phyloP scores from a whole-genome alignment of 75 land plant species.

The Cunninghamia lanceolata region DNA sequence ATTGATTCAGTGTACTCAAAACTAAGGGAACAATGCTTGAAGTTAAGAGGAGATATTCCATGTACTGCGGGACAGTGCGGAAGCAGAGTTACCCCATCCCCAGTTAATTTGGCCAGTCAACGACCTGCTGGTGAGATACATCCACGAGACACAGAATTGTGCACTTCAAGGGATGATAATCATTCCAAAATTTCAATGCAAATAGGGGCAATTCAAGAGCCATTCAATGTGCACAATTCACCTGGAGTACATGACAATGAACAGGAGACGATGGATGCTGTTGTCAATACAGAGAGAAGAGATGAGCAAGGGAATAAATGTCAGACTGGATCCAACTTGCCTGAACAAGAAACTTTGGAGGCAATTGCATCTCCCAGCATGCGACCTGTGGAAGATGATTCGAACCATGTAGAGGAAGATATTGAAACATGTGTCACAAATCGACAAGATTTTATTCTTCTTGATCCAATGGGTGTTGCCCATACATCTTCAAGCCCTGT shows the following conservation, averaged over 20 bases:
- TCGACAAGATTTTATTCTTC: background rate
- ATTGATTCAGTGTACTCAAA: constrained; percentile 28
- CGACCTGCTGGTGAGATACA: background rate
- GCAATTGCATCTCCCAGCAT: background rate
- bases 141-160: background rate
- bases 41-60: constrained; percentile 4
- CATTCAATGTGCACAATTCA: background rate
- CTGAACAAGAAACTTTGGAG: constrained; percentile 1
- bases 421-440: background rate
- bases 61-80: background rate
- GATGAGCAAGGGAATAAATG: background rate
- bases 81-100: background rate
- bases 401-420: background rate
- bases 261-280: background rate
- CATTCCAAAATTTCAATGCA: background rate
- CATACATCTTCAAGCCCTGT: background rate
- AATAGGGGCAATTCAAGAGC: background rate
- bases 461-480: background rate
- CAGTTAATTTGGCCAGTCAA: background rate
- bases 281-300: background rate
- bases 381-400: background rate
- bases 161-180: background rate
- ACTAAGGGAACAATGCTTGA: constrained; percentile 18
- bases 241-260: background rate
- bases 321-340: background rate